These are phyloP conservation scores for Prunus yedoensis DNA, from an alignment of 331 rosid species.

Conservation along the genomic window DNA sequence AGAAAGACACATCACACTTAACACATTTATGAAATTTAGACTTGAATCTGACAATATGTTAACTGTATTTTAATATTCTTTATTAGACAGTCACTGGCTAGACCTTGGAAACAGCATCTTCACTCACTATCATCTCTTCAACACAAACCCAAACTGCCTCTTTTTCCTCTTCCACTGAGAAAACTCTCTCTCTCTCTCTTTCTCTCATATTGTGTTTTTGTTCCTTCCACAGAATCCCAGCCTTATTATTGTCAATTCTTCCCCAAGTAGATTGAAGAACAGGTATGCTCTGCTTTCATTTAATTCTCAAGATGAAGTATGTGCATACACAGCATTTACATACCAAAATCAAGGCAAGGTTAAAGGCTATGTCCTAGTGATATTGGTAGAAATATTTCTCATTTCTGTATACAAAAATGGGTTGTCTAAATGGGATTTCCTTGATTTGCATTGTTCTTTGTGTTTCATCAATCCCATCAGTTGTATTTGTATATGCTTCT, in stretches of 20 bases:
- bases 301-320: not conserved
- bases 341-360: too few relatives aligned
- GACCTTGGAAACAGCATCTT: constrained; percentile 25
- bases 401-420: constrained; percentile 11
- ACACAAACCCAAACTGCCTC: constrained; percentile 3
- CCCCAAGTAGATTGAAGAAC: not conserved
- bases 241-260: not conserved
- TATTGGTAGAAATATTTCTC: not conserved
- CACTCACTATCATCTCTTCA: constrained; percentile 21
- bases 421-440: not conserved
- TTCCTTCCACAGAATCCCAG: not conserved
- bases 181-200: not conserved
- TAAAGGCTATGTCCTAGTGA: not conserved
- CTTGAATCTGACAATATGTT: constrained; percentile 6
- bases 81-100: constrained; percentile 10
- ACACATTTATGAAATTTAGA: constrained; percentile 10
- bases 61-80: not conserved
- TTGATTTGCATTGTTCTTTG: constrained; percentile 13
- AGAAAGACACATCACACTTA: constrained; percentile 2
- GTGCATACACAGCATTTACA: too few relatives aligned
- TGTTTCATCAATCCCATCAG: constrained; percentile 9
- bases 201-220: too few relatives aligned
- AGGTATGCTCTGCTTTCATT: constrained; percentile 17
- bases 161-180: not conserved
- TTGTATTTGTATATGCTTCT: constrained; percentile 13